Base-by-base conservation (phyloP, 441 rosid genomes). In the Syzygium malaccense region DNA sequence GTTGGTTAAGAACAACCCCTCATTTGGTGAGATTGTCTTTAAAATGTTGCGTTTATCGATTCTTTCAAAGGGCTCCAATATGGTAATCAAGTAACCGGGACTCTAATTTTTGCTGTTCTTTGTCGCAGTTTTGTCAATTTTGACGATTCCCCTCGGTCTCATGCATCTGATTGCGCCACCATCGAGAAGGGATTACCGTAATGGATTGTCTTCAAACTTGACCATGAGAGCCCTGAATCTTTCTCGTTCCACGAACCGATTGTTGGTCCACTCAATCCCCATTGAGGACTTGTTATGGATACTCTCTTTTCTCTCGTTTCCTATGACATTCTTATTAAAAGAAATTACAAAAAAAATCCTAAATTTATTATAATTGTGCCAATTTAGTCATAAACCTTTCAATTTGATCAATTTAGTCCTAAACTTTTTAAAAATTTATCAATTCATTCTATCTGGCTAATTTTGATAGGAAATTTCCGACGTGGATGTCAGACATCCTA, bases 1-100 rank as follows among this genome's bases (percentile, higher is more conserved):
- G 48, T 45, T 45, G 2, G 1, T 45, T 45, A 2, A 9, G 7
- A 45, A 45, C 2, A 45, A 45, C 2, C 2, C 8, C 0, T 45
- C 9, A 45, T 45, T 45, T 7, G 48, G 9, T 45, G 48, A 45
- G 9, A 45, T 45, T 0, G 48, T 45, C 2, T 45, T 45, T 45
- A 7, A 45, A 45, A 45, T 45, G 48, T 7, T 8, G 68, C 68
- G 0, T 62, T 26, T 11, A 58, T 28, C 19, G 0, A 62, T 62
- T 9, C 9, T n/a, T 62, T n/a, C 33, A 14, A n/a, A 62, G 14
- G 68, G 9, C 13, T 62, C 19, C 17, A 18, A n/a, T 0, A 28
- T 14, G 18, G 1, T 6, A 28, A 62, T 62, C 8, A 15, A 62
- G 32, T n/a, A 62, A 28, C n/a, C 7, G 9, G 9, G 9, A n/a